Base-by-base conservation (phyloP, 2,329 filamentous ascomycete genomes). In the Arthrinium puccinioides region DNA sequence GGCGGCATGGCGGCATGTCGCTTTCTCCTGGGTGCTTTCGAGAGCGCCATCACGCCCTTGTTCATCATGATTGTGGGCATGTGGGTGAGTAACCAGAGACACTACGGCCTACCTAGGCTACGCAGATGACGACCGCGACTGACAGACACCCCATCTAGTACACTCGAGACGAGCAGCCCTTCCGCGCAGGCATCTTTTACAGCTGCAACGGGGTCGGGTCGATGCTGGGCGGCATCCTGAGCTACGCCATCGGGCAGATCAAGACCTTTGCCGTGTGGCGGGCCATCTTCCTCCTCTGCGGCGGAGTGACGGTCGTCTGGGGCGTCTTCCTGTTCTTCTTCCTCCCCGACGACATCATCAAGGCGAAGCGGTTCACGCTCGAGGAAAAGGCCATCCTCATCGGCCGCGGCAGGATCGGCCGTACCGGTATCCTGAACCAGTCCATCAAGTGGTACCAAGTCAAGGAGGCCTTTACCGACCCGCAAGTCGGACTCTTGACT, bases 31-130 rank as follows among this genome's bases (percentile, higher is more conserved):
- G 69, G 69, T 1, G 44, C 62, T 1, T 68, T 72, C 14, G 69
- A 72, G 46, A 64, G 66, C 0, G 60, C 63, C 0, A 66, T 72
- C 7, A 69, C 66, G 0, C 66, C 69, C 0, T 63, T 63, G 10
- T 70, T 70, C 36, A 70, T 71, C 61, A 61, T 72, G 56, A 65
- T 71, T 23, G 62, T 70, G 2, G 55, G 60, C 4, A 68, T 69
- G 57, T 73, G 67, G 67, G 42, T 44, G 31, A 37, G 42, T 36
- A 9, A 36, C 43, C n/a, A 34, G 36, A 32, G 2, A 1, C 4
- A 5, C n/a, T n/a, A 4, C 7, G 19, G 18, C 13, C 30, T n/a
- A n/a, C n/a, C n/a, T n/a, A n/a, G n/a, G n/a, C n/a, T n/a, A n/a
- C n/a, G n/a, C n/a, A n/a, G 4, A 3, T 14, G 11, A 19, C 5